These are phyloP conservation scores for Hibiscus syriacus DNA, from an alignment of 345 rosid species.

Conservation along the genomic window DNA sequence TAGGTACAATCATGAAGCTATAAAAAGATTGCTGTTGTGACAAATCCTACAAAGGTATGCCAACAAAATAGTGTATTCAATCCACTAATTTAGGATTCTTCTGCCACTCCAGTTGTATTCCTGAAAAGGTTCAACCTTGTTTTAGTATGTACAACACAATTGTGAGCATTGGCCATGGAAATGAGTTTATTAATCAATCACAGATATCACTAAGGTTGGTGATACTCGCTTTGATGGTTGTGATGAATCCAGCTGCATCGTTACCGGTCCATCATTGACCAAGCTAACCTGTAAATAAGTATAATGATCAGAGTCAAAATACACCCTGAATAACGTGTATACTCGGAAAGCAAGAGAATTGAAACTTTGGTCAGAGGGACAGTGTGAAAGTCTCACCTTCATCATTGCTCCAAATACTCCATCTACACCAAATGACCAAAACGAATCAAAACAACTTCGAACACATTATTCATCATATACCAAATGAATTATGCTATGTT, in stretches of 20 bases:
- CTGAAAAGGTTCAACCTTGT: slow-evolving; percentile 9
- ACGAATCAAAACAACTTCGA: background rate
- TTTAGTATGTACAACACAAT: background rate
- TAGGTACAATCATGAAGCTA: no score
- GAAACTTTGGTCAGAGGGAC: background rate
- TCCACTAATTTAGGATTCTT: background rate
- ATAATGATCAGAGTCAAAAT: background rate
- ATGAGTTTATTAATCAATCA: background rate
- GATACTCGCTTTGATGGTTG: slow-evolving; percentile 57
- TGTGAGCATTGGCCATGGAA: background rate
- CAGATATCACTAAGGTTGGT: background rate
- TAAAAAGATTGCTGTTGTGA: no score
- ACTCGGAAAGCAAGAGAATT: background rate
- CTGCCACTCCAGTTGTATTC: slow-evolving; percentile 5
- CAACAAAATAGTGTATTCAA: background rate
- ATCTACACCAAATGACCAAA: slow-evolving; percentile 30
- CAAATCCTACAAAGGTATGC: background rate
- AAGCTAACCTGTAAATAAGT: slow-evolving; percentile 50
- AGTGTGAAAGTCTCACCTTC: slow-evolving; percentile 50
- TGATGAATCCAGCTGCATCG: slow-evolving; percentile 77
- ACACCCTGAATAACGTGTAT: background rate
- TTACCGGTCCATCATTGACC: slow-evolving; percentile 86
- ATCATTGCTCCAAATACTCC: slow-evolving; percentile 87
- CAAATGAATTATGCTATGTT: background rate
- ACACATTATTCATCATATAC: background rate